These are phyloP conservation scores for Trichosporon coremiiforme DNA, from an alignment of 1,284 basidiomycete genomes.

Conservation along the genomic window DNA sequence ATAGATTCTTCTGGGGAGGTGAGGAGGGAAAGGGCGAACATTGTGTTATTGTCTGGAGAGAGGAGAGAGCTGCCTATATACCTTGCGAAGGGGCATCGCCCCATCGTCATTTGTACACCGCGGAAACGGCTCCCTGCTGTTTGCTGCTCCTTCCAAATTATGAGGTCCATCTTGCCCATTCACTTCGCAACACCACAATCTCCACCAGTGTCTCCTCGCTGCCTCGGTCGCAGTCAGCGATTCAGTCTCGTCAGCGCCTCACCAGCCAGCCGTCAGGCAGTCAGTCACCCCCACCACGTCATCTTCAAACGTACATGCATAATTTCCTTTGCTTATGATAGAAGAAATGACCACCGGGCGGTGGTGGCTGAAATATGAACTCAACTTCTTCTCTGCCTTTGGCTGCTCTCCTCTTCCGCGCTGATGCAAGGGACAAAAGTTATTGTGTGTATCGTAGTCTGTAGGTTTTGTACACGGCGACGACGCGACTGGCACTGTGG, in stretches of 20 bases:
- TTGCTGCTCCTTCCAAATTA: too few relatives aligned
- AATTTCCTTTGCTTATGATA: constrained; percentile 18
- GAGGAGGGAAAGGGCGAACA: not conserved
- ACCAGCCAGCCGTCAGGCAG: not conserved
- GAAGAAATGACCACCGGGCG: not conserved
- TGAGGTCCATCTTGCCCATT: too few relatives aligned
- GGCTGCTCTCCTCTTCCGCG: too few relatives aligned
- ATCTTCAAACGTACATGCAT: constrained; percentile 18
- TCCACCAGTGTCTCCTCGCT: not conserved
- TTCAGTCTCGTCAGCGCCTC: too few relatives aligned
- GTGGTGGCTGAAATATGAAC: not conserved
- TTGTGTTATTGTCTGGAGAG: not conserved
- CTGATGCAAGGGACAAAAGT: constrained; percentile 8
- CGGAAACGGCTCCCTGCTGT: too few relatives aligned
- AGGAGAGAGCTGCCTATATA: not conserved
- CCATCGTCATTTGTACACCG: too few relatives aligned
- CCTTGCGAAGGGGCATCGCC: not conserved
- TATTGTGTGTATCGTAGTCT: constrained; percentile 6
- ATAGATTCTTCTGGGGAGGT: too few relatives aligned
- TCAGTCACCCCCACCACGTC: not conserved
- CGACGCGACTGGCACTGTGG: not conserved
- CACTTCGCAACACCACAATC: too few relatives aligned
- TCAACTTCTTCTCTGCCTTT: not conserved
- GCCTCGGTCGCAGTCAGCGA: too few relatives aligned
- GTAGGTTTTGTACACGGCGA: constrained; percentile 8